Evolutionary conservation across 441 rosid species (phyloP).

Genomic region (Arabidopsis hybrid): DNA sequence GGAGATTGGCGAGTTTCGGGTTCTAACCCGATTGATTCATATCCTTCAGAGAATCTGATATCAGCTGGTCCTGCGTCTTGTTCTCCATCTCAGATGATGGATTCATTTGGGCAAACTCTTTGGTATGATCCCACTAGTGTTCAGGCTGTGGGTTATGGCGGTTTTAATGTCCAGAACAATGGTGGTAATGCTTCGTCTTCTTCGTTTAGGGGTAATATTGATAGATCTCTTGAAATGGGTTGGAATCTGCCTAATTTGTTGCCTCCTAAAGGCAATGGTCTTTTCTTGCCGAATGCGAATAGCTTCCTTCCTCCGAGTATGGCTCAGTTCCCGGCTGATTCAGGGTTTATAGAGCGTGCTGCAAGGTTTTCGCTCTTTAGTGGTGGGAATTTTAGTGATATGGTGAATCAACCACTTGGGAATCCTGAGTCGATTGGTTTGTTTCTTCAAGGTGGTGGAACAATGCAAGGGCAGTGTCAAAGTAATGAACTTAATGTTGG

Average conservation of each 20-base stretch:
- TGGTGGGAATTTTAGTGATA: constrained; percentile 78
- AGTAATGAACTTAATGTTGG: constrained; percentile 54
- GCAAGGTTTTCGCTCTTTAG: constrained; percentile 88
- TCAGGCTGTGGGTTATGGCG: constrained; percentile 69
- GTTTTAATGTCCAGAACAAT: constrained; percentile 42
- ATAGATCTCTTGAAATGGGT: constrained; percentile 68
- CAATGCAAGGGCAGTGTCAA: constrained; percentile 55
- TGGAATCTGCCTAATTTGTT: constrained; percentile 73
- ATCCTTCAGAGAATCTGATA: constrained; percentile 59
- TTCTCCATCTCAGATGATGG: constrained; percentile 77
- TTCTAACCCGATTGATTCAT: constrained; percentile 61
- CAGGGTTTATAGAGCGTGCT: constrained; percentile 94
- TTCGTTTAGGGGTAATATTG: constrained; percentile 51
- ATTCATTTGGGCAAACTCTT: constrained; percentile 63
- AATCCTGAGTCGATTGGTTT: constrained; percentile 65
- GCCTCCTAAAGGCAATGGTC: constrained; percentile 59
- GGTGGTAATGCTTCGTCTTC: constrained; percentile 50
- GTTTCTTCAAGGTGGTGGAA: constrained; percentile 59
- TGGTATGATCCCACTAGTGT: constrained; percentile 77
- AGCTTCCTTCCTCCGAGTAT: constrained; percentile 70
- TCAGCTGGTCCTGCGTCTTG: constrained; percentile 65
- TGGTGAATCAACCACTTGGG: constrained; percentile 67
- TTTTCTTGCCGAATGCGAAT: constrained; percentile 60
- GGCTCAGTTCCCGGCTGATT: constrained; percentile 90
- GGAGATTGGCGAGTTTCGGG: constrained; percentile 69